A percentile compares a stretch with the other conserved stretches of the same genome.
phyloP scores from a whole-genome alignment of 495 filamentous ascomycete genomes.

The Corynascus novoguineensis region DNA sequence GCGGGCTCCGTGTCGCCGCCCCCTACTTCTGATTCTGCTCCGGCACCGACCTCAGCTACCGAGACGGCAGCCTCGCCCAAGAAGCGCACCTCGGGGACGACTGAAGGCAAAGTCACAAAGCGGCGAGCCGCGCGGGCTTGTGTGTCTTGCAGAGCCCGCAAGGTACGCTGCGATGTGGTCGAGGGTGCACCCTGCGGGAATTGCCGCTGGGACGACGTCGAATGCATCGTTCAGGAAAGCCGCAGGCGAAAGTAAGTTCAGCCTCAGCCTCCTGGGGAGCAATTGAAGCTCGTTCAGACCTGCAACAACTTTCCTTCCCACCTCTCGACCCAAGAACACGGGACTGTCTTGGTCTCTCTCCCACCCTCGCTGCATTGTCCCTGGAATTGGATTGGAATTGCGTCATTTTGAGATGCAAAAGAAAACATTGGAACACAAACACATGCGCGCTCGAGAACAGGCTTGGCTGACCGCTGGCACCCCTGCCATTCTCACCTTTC shows the following conservation, averaged over 20 bases:
- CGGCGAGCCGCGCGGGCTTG: conserved; percentile 82
- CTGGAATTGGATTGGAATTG: too few species aligned
- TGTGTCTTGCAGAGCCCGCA: conserved; percentile 77
- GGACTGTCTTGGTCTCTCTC: background rate
- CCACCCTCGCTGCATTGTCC: too few species aligned
- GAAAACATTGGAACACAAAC: too few species aligned
- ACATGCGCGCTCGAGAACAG: conserved; percentile 9
- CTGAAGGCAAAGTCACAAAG: conserved; percentile 48
- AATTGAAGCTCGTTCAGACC: conserved; percentile 1
- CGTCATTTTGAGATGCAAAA: conserved; percentile 23
- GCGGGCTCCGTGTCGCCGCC: conserved; percentile 13
- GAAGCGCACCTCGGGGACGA: conserved; percentile 29
- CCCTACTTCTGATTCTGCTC: too few species aligned
- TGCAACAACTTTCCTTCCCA: conserved; percentile 5
- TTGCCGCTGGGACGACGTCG: conserved; percentile 81
- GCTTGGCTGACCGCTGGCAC: conserved; percentile 17
- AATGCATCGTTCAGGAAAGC: conserved; percentile 85
- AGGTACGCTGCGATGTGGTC: conserved; percentile 92
- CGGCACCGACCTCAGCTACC: conserved; percentile 6
- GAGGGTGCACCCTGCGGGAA: conserved; percentile 85
- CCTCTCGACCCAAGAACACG: background rate
- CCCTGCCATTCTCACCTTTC: conserved; percentile 19
- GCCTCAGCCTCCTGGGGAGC: background rate
- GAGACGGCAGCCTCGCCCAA: conserved; percentile 26
- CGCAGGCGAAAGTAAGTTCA: conserved; percentile 75